Conservation (phyloP, 2,329 filamentous ascomycete species). For the Diaporthe citri region DNA sequence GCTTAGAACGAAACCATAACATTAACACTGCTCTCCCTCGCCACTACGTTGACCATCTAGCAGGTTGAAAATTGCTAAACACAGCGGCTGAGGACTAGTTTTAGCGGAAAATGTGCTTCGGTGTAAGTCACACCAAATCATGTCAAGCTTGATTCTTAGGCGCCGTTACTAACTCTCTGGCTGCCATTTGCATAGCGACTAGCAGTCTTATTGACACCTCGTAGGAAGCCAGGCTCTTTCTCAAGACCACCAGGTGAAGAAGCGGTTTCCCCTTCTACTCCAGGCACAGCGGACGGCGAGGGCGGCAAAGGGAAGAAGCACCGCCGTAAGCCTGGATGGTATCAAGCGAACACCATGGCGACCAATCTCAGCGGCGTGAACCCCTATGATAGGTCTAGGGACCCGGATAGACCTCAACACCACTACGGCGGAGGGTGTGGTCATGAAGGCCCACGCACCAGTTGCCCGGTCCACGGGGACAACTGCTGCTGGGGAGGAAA, state of each 20-base stretch:
- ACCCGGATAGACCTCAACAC: background rate
- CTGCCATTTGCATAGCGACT: too few relatives aligned
- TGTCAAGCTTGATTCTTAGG: background rate
- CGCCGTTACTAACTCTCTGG: background rate
- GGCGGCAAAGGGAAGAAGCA: background rate
- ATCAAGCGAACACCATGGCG: background rate
- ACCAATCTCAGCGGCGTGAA: background rate
- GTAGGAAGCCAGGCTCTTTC: background rate
- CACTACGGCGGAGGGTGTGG: slow-evolving; percentile 3
- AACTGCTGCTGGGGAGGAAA: slow-evolving; percentile 13
- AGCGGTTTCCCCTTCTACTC: background rate
- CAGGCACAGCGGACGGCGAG: background rate
- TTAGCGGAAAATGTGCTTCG: background rate
- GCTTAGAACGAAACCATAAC: background rate
- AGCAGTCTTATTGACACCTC: background rate
- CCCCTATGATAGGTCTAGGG: background rate
- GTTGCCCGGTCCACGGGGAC: background rate
- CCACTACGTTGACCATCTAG: background rate
- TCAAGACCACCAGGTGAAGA: background rate
- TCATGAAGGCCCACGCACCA: background rate
- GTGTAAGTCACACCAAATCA: background rate
- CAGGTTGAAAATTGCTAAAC: background rate
- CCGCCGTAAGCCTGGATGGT: slow-evolving; percentile 1
- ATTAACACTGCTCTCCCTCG: too few relatives aligned
- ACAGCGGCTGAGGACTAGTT: background rate